Conservation (phyloP, 1,139 yeast species). For the Yamadazyma buinensis region DNA sequence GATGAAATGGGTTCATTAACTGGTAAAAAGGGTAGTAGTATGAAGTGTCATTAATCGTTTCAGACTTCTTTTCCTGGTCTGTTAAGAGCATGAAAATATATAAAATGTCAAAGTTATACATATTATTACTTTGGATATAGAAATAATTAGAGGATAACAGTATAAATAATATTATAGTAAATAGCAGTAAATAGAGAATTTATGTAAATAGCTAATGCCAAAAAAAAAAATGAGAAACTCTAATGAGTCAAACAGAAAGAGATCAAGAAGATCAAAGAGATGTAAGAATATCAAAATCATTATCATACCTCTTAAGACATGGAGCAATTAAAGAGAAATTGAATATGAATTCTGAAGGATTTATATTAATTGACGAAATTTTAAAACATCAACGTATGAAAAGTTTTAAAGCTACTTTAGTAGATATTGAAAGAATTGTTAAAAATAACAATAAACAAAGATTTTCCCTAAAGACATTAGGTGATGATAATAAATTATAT, state of each 20-base stretch:
- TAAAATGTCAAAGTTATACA: too few species aligned
- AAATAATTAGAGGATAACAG: too few species aligned
- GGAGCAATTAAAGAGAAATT: slow-evolving; percentile 74
- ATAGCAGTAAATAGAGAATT: too few species aligned
- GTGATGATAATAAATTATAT: slow-evolving; percentile 15
- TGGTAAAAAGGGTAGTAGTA: slow-evolving; percentile 27
- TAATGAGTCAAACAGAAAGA: slow-evolving; percentile 2
- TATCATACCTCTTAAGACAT: slow-evolving; percentile 78
- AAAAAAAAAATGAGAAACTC: too few species aligned
- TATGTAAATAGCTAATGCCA: too few species aligned
- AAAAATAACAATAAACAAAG: slow-evolving; percentile 65
- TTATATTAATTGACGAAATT: slow-evolving; percentile 49
- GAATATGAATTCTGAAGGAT: slow-evolving; percentile 65
- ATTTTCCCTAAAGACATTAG: slow-evolving; percentile 40
- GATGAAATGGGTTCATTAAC: slow-evolving; percentile 40
- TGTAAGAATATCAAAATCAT: slow-evolving; percentile 63
- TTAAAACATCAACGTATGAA: slow-evolving; percentile 59
- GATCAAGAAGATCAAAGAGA: too few species aligned
- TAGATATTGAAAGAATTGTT: slow-evolving; percentile 63
- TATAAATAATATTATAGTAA: too few species aligned
- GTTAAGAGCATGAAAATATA: too few species aligned
- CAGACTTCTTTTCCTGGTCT: too few species aligned
- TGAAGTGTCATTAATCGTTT: slow-evolving; percentile 4
- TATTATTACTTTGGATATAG: too few species aligned
- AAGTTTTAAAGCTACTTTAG: slow-evolving; percentile 47